Base-by-base conservation (phyloP, 2,329 filamentous ascomycete species). In the Phialophora chinensis region DNA sequence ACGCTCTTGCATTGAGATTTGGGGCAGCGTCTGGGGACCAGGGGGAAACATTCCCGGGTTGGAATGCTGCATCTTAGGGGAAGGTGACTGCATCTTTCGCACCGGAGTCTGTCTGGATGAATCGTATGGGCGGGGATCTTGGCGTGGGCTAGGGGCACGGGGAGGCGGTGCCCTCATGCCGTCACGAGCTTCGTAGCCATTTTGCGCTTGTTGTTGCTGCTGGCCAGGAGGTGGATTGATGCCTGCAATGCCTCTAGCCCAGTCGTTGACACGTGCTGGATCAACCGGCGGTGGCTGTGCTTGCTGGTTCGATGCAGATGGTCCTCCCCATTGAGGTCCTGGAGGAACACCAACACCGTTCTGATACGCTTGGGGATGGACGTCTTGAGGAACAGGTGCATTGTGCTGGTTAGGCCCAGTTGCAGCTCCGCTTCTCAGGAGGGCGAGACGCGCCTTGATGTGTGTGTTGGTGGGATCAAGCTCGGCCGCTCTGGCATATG, bases 311-410 rank as follows among this genome's bases (percentile, higher is more conserved):
- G 65, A 63, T 17, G 78, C 77, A 68, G 88, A 87, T 57, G 92
- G 91, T 66, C 89, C 90, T 69, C 91, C 91, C 94, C 94, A 98
- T 77, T 96, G 91, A 70, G 93, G 93, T 60, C 90, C 90, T 60
- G 92, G 91, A 66, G 92, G 92, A 11, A 91, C 92, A 71, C 91
- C 91, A 62, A 95, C 90, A 50, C 91, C 91, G 56, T 89, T 87
- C 78, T 97, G 93, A 75, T 98, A 98, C 6, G 93, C 91, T 75
- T 97, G 92, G 58, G 94, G 94, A 77, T 98, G 93, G 25, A 98
- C 93, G 78, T 99, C 95, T 75, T 96, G 94, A 7, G 95, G 94
- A 73, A 95, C 87, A n/a, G 94, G 93, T 60, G 90, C 91, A 72
- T 85, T 89, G 72, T 85, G 89, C 74, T 90, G 91, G 68, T 90